Conservation (phyloP, 2,329 filamentous ascomycete genomes). For the Gyromitra esculenta region DNA sequence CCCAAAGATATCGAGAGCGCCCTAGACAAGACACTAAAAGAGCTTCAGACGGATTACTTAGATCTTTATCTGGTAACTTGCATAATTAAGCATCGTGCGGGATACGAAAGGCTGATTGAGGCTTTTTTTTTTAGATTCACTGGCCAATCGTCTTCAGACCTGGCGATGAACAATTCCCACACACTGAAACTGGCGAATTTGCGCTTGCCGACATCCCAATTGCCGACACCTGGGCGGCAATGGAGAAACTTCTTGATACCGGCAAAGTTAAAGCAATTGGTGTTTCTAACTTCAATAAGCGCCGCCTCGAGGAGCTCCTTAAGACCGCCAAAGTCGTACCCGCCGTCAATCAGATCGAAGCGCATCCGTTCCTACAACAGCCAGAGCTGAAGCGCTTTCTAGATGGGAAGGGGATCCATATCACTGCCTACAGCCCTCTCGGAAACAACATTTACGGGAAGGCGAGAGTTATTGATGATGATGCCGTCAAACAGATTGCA, state of each 20-base stretch:
- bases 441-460: constrained; percentile 70
- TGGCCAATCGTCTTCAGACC: constrained; percentile 50
- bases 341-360: constrained; percentile 82
- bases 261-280: constrained; percentile 74
- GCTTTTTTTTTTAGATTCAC: constrained; percentile 33
- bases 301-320: constrained; percentile 68
- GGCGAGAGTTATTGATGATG: constrained; percentile 74
- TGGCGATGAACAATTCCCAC: constrained; percentile 48
- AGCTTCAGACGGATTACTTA: constrained; percentile 74
- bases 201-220: constrained; percentile 42
- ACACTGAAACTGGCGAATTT: constrained; percentile 45
- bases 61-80: constrained; percentile 70
- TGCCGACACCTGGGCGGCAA: constrained; percentile 61
- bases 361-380: constrained; percentile 74
- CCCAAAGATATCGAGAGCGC: constrained; percentile 63
- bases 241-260: constrained; percentile 54
- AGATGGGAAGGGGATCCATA: constrained; percentile 68
- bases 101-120: neutral
- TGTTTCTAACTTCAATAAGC: constrained; percentile 75
- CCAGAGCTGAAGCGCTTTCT: constrained; percentile 68
- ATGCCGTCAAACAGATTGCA: constrained; percentile 71
- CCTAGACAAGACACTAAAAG: constrained; percentile 70
- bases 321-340: constrained; percentile 71
- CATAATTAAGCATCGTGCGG: too few species aligned
- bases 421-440: constrained; percentile 73